These are phyloP conservation scores for Tricholoma bakamatsutake DNA, from an alignment of 768 basidiomycete genomes.

Conservation along the genomic window DNA sequence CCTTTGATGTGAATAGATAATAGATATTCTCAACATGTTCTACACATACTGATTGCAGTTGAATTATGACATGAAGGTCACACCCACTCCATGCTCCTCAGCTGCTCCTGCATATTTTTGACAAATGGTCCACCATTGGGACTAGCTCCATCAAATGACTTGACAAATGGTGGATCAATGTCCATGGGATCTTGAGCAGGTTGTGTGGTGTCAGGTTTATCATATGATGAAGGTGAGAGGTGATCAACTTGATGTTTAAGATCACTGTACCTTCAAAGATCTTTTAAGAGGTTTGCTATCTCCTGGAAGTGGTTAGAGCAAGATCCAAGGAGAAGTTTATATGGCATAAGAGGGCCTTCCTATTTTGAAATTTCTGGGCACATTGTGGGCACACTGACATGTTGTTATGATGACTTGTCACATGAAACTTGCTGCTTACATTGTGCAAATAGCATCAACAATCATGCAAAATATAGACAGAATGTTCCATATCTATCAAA, in stretches of 20 bases:
- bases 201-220: background rate
- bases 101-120: background rate
- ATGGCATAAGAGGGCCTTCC: constrained; percentile 1
- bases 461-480: too few species aligned
- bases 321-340: background rate
- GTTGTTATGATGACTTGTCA: background rate
- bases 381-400: background rate
- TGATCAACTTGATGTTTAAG: background rate
- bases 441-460: background rate
- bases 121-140: background rate
- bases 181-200: background rate
- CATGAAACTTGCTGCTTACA: background rate
- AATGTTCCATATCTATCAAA: too few species aligned
- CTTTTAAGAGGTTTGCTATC: background rate
- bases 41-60: constrained; percentile 16
- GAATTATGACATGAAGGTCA: constrained; percentile 23
- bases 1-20: constrained; percentile 24
- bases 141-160: background rate
- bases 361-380: background rate
- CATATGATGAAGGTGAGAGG: background rate
- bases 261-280: background rate
- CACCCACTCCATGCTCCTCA: background rate
- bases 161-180: background rate
- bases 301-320: background rate
- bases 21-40: constrained; percentile 18